phyloP scores from a whole-genome alignment of 2,329 filamentous ascomycete genomes.

The Cladosporium velox region DNA sequence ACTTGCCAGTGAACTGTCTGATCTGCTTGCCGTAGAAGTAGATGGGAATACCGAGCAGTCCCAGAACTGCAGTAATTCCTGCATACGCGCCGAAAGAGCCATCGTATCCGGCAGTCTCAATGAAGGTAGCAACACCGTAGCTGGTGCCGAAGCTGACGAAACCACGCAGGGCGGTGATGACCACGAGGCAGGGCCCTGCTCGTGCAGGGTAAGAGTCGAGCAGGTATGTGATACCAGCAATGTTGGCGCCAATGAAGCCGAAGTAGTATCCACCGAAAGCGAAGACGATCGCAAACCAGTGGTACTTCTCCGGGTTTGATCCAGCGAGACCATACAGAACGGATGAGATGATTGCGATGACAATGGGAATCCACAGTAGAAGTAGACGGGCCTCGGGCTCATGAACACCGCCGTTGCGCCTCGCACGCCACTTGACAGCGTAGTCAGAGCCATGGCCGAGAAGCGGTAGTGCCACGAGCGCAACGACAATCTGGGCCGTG shows the following conservation, averaged over 20 bases:
- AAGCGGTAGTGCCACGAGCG: conserved; percentile 43
- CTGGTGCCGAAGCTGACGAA: conserved; percentile 49
- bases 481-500: conserved; percentile 44
- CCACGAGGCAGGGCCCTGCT: conserved; percentile 46
- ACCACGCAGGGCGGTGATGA: conserved; percentile 50
- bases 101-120: conserved; percentile 37
- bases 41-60: conserved; percentile 35
- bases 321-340: conserved; percentile 42
- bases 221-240: conserved; percentile 48
- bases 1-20: conserved; percentile 35
- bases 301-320: conserved; percentile 27
- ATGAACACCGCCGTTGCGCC: conserved; percentile 44
- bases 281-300: conserved; percentile 32
- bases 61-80: conserved; percentile 36
- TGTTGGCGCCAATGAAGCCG: conserved; percentile 46
- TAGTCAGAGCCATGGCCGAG: conserved; percentile 45
- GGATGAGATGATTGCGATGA: conserved; percentile 42
- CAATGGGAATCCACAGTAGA: conserved; percentile 41
- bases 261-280: conserved; percentile 35
- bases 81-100: conserved; percentile 38
- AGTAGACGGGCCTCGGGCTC: conserved; percentile 46
- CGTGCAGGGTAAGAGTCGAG: conserved; percentile 49
- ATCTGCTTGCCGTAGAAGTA: conserved; percentile 39
- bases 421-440: conserved; percentile 40
- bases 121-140: conserved; percentile 42